Conservation (phyloP, 1,284 basidiomycete species). For the Ustilago crameri region DNA sequence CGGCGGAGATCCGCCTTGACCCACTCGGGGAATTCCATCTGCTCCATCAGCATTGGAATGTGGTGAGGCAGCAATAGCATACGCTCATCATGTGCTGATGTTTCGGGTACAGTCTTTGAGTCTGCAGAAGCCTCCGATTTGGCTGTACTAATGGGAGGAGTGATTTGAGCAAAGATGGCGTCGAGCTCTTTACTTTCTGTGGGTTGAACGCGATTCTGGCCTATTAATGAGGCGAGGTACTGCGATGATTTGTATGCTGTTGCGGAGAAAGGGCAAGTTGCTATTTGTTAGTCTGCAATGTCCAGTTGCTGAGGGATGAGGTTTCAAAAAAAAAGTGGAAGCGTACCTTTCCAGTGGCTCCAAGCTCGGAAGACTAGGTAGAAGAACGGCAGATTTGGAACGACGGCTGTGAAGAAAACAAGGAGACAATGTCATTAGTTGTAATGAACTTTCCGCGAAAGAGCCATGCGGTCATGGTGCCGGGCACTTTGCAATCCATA, state of each 20-base stretch:
- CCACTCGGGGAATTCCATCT: slow-evolving; percentile 49
- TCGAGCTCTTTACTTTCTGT: slow-evolving; percentile 55
- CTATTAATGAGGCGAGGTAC: slow-evolving; percentile 50
- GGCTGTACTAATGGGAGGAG: slow-evolving; percentile 8
- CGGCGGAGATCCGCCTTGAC: slow-evolving; percentile 42
- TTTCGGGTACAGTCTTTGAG: neutral
- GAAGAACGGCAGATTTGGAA: slow-evolving; percentile 67
- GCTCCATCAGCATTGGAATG: slow-evolving; percentile 39
- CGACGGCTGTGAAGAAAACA: slow-evolving; percentile 40
- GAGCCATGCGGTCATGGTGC: neutral
- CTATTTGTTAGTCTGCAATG: neutral
- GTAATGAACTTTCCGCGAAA: neutral
- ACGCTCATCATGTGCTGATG: slow-evolving; percentile 25
- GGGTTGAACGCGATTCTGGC: slow-evolving; percentile 47
- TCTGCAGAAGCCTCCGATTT: slow-evolving; percentile 7
- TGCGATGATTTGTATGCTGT: slow-evolving; percentile 58
- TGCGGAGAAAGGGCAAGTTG: neutral
- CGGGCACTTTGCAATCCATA: neutral
- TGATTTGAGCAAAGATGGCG: slow-evolving; percentile 31
- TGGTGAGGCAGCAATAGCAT: slow-evolving; percentile 40
- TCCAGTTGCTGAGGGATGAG: no score
- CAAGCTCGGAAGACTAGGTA: slow-evolving; percentile 66
- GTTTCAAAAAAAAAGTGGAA: no score
- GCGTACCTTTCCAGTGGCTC: slow-evolving; percentile 61
- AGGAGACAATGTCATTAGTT: neutral